Evolutionary conservation across 805 yeast genomes (phyloP).

Genomic region (Teunomyces barrocoloradensis): DNA sequence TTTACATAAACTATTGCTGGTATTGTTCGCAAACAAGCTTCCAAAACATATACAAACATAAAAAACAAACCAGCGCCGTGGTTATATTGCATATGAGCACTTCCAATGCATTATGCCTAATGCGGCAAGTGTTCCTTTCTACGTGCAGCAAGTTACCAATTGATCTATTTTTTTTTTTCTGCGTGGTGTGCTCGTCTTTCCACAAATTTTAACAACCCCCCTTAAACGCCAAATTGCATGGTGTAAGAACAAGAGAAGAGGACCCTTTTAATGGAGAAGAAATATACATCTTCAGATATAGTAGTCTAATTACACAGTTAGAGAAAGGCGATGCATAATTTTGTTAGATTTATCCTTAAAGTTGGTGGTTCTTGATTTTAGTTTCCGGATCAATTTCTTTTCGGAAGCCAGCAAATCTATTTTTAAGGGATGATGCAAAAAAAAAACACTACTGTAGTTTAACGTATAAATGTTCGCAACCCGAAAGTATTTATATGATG

Average conservation of each 20-base stretch:
- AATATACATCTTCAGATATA: neutral
- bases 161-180: neutral
- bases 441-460: neutral
- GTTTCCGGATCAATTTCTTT: slow-evolving; percentile 1
- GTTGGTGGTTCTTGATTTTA: neutral
- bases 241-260: neutral
- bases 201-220: neutral
- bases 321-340: too few species aligned
- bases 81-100: neutral
- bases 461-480: neutral
- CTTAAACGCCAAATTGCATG: neutral
- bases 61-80: neutral
- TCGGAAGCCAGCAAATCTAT: slow-evolving; percentile 1
- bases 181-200: neutral
- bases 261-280: neutral
- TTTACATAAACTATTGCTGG: too few species aligned
- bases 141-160: neutral
- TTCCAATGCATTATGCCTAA: neutral
- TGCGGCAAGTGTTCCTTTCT: neutral
- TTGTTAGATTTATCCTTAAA: neutral
- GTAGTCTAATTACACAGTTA: too few species aligned
- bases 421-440: slow-evolving; percentile 2
- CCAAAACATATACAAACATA: neutral
- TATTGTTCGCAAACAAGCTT: neutral
- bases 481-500: neutral